Conservation (phyloP, 176 grass and related monocot genomes). For the Sorghum bicolor region DNA sequence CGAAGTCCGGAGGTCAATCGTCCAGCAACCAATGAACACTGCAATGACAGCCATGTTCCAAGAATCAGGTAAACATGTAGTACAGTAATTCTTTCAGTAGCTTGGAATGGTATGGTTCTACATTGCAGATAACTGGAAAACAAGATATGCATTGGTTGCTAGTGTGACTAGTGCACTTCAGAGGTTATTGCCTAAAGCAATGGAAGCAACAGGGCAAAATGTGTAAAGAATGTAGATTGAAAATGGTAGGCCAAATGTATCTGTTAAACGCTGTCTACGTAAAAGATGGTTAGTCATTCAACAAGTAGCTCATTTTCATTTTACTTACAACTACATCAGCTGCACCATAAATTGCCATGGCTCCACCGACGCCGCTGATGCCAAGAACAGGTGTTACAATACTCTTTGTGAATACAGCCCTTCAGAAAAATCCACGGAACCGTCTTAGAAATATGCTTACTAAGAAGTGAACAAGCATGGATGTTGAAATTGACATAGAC, state of each 20-base stretch:
- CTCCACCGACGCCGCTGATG: conserved; percentile 86
- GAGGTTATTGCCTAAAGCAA: neutral
- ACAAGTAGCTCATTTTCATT: neutral
- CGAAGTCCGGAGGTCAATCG: conserved; percentile 69
- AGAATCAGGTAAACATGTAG: conserved; percentile 11
- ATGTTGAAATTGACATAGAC: neutral
- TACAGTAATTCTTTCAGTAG: neutral
- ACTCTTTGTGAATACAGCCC: conserved; percentile 93
- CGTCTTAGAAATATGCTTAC: conserved; percentile 8
- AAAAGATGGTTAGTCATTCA: neutral
- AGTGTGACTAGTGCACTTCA: neutral
- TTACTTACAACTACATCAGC: conserved; percentile 86
- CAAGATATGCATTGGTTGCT: neutral
- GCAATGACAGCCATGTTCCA: conserved; percentile 16
- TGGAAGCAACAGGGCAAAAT: neutral
- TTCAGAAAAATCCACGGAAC: conserved; percentile 18
- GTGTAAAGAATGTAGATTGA: neutral
- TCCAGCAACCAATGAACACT: conserved; percentile 95
- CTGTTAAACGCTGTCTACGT: neutral
- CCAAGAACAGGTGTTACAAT: conserved; percentile 95
- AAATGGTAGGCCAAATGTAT: neutral
- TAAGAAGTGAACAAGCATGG: conserved; percentile 13
- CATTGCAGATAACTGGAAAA: neutral
- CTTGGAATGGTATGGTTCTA: neutral
- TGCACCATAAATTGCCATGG: conserved; percentile 95